Evolutionary conservation across 768 basidiomycete genomes (phyloP).

Genomic region (Pisolithus tinctorius): DNA sequence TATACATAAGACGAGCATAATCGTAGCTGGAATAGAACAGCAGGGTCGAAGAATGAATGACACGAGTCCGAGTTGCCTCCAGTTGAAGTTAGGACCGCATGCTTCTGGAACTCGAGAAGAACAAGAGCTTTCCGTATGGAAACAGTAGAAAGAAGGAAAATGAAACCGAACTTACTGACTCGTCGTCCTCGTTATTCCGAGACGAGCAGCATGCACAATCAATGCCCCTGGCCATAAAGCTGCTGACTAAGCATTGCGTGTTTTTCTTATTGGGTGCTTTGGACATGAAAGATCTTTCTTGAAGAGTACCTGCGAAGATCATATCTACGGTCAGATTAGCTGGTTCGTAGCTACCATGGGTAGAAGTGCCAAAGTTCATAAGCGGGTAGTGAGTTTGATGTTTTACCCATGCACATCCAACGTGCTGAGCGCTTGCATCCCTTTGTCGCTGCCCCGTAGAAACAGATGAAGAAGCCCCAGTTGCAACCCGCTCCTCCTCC

Average conservation of each 20-base stretch:
- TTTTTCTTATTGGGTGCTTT: too few relatives aligned
- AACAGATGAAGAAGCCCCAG: conserved; percentile 6
- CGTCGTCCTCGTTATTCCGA: too few relatives aligned
- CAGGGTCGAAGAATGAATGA: background rate
- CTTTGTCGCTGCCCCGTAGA: conserved; percentile 18
- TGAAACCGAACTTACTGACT: too few relatives aligned
- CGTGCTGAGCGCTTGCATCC: background rate
- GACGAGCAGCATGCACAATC: too few relatives aligned
- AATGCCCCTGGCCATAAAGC: too few relatives aligned
- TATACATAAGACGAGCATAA: background rate
- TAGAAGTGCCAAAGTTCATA: conserved; percentile 29
- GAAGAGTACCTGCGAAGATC: too few relatives aligned
- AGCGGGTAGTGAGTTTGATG: conserved; percentile 25
- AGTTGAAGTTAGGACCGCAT: background rate
- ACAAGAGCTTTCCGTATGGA: background rate
- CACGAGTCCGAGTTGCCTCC: background rate
- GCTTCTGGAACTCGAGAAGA: background rate
- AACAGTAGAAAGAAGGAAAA: background rate
- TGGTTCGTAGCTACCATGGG: conserved; percentile 20
- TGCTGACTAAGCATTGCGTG: too few relatives aligned
- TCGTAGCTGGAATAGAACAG: background rate
- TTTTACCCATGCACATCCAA: background rate
- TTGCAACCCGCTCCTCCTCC: background rate
- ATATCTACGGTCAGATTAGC: too few relatives aligned
- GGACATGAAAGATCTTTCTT: too few relatives aligned